Percentiles rank a stretch among this genome's conserved stretches.
phyloP scores from a whole-genome alignment of 768 basidiomycete species.

The Pleurotus sapidus region DNA sequence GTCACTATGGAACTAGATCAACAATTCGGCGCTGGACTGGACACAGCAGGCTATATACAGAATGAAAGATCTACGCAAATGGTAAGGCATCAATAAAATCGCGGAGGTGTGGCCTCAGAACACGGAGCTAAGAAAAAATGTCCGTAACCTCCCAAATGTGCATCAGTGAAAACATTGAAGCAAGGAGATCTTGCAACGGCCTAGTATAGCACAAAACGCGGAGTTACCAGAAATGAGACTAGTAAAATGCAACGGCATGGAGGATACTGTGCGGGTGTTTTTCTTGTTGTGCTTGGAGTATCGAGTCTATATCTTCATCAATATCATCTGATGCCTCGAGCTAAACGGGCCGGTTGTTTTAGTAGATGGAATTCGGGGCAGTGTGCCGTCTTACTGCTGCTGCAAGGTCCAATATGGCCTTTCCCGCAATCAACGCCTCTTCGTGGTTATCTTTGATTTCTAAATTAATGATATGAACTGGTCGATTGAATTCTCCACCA shows the following conservation, averaged over 20 bases:
- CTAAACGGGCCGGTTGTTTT: conserved; percentile 33
- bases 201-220: too few relatives aligned
- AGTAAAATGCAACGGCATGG: conserved; percentile 92
- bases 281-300: conserved; percentile 82
- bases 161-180: neutral
- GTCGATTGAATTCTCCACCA: conserved; percentile 90
- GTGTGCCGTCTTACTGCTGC: conserved; percentile 61
- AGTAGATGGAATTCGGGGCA: too few relatives aligned
- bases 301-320: conserved; percentile 87
- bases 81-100: too few relatives aligned
- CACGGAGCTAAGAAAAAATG: too few relatives aligned
- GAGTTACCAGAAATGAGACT: conserved; percentile 14
- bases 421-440: conserved; percentile 94
- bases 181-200: too few relatives aligned
- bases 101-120: too few relatives aligned
- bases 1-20: too few relatives aligned
- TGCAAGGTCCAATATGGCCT: conserved; percentile 90
- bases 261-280: conserved; percentile 90
- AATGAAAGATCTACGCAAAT: too few relatives aligned
- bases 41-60: too few relatives aligned
- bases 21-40: too few relatives aligned
- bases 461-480: conserved; percentile 95
- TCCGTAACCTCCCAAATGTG: too few relatives aligned
- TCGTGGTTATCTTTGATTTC: conserved; percentile 99
- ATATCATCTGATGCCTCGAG: conserved; percentile 85